phyloP scores from a whole-genome alignment of 2,329 filamentous ascomycete species.

The Pestalotiopsis sp. region DNA sequence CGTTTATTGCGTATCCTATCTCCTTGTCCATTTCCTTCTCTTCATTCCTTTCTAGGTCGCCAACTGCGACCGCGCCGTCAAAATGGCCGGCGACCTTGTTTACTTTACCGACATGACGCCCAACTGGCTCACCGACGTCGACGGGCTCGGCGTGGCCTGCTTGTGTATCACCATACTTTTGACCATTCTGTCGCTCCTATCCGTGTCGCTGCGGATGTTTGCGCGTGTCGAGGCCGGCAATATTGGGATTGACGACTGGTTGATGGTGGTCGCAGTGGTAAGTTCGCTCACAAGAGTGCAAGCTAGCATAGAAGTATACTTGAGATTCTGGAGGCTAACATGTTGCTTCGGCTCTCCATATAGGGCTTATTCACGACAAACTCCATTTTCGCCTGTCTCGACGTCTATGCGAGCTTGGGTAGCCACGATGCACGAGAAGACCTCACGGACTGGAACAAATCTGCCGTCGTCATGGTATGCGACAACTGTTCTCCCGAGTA shows the following conservation, averaged over 20 bases:
- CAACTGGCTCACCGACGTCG: neutral
- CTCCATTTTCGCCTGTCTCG: neutral
- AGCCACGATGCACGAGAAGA: neutral
- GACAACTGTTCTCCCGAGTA: neutral
- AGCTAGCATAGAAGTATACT: too few relatives aligned
- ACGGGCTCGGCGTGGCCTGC: neutral
- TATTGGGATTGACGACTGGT: neutral
- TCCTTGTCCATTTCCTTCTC: neutral
- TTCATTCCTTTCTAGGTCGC: neutral
- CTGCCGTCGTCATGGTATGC: neutral
- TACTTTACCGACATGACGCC: neutral
- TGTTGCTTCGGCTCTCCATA: neutral
- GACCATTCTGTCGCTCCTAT: neutral
- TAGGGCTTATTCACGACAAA: neutral
- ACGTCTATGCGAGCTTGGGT: neutral
- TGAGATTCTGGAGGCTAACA: neutral
- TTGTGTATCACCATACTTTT: neutral
- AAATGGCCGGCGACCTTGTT: neutral
- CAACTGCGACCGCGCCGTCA: neutral
- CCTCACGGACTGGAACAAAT: neutral
- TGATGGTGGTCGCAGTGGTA: constrained; percentile 1
- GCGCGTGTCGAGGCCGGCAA: neutral
- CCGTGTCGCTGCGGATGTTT: neutral
- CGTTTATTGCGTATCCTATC: neutral
- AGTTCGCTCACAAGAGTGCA: too few relatives aligned